Percentiles rank a stretch among this genome's conserved stretches.
Evolutionary conservation across 1,139 yeast genomes (phyloP).

Genomic region (Yamadazyma conglobata): DNA sequence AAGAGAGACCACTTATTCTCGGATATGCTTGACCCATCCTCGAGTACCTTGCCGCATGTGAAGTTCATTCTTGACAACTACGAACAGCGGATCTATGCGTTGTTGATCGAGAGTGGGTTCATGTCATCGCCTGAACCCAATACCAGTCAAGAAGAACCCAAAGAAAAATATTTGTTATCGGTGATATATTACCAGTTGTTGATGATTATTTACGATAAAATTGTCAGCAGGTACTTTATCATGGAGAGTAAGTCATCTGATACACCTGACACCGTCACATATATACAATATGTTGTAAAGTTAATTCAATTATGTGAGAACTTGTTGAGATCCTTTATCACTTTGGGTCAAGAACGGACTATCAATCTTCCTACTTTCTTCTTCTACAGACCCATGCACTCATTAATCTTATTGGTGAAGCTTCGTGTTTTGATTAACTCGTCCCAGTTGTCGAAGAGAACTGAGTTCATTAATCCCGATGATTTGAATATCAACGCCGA

Average conservation of each 20-base stretch:
- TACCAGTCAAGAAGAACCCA: slow-evolving; percentile 16
- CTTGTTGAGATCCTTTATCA: slow-evolving; percentile 43
- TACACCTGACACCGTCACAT: slow-evolving; percentile 15
- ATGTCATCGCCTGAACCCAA: slow-evolving; percentile 16
- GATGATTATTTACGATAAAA: slow-evolving; percentile 48
- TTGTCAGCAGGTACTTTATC: slow-evolving; percentile 19
- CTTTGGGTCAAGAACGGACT: slow-evolving; percentile 32
- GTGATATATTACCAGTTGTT: slow-evolving; percentile 45
- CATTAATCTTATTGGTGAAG: slow-evolving; percentile 46
- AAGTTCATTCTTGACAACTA: slow-evolving; percentile 19
- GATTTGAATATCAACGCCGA: slow-evolving; percentile 33
- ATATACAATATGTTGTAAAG: slow-evolving; percentile 34
- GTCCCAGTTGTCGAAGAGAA: slow-evolving; percentile 20
- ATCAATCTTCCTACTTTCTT: slow-evolving; percentile 49
- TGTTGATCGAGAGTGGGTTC: slow-evolving; percentile 29
- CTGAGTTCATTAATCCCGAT: slow-evolving; percentile 11
- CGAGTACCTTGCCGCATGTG: slow-evolving; percentile 14
- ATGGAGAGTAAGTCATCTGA: slow-evolving; percentile 11
- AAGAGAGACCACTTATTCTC: slow-evolving; percentile 15
- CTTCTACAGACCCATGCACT: slow-evolving; percentile 55
- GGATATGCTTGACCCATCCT: slow-evolving; percentile 16
- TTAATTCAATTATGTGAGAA: slow-evolving; percentile 43
- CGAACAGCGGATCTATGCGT: slow-evolving; percentile 20
- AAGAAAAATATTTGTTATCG: slow-evolving; percentile 30
- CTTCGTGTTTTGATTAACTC: slow-evolving; percentile 43